Percentiles rank a stretch among this genome's conserved stretches.
Evolutionary conservation across 305 asterid genomes (phyloP).

Genomic region (Lippia alba): DNA sequence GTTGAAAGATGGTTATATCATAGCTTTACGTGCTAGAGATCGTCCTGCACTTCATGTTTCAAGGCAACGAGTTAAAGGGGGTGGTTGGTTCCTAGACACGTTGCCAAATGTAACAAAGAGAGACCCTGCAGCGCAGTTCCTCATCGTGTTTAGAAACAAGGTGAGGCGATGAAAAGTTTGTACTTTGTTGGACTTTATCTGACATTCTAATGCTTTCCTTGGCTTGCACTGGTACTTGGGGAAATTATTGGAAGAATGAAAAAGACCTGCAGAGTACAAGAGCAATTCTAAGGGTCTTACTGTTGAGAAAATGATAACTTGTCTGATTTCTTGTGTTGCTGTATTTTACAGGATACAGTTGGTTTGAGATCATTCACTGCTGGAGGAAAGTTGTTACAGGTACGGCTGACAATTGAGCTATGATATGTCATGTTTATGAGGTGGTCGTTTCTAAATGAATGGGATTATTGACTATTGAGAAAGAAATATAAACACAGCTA

Average conservation of each 20-base stretch:
- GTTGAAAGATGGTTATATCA: constrained; percentile 87
- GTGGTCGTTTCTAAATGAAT: constrained; percentile 6
- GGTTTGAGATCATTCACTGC: constrained; percentile 98
- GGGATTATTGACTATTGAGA: not conserved
- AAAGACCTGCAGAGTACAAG: not conserved
- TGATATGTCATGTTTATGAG: constrained; percentile 15
- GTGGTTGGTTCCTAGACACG: constrained; percentile 98
- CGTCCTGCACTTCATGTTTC: constrained; percentile 81
- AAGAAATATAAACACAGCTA: not conserved
- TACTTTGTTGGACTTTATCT: constrained; percentile 1
- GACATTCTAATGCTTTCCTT: not conserved
- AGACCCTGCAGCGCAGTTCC: constrained; percentile 99
- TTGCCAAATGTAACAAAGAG: constrained; percentile 82
- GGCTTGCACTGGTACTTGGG: constrained; percentile 10
- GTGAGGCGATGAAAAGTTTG: constrained; percentile 46
- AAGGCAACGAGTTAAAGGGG: constrained; percentile 93
- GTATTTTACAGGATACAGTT: constrained; percentile 75
- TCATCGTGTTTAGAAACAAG: constrained; percentile 88
- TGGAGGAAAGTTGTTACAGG: constrained; percentile 98
- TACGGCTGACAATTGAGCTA: constrained; percentile 32
- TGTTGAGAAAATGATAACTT: not conserved
- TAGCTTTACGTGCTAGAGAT: constrained; percentile 83
- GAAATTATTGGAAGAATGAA: constrained; percentile 17
- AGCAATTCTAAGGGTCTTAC: too few relatives aligned
- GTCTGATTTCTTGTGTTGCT: constrained; percentile 30